phyloP scores from a whole-genome alignment of 495 filamentous ascomycete genomes.

The Acidiella bohemica region DNA sequence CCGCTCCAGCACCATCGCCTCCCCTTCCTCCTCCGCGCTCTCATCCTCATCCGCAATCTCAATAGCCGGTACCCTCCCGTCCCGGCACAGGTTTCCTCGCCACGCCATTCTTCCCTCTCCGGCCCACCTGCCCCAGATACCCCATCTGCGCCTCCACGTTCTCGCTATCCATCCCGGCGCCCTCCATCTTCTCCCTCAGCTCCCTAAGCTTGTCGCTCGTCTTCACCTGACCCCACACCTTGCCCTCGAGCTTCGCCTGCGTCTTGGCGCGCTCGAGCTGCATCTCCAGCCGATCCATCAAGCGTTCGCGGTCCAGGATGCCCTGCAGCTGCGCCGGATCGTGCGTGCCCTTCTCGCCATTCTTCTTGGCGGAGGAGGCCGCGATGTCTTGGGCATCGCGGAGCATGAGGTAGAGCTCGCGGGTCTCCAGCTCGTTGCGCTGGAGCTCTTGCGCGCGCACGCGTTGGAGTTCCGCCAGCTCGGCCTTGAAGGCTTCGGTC shows the following conservation, averaged over 20 bases:
- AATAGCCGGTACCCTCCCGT: slow-evolving; percentile 27
- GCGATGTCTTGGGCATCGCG: slow-evolving; percentile 95
- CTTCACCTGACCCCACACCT: slow-evolving; percentile 69
- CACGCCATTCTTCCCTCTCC: slow-evolving; percentile 9
- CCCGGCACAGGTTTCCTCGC: slow-evolving; percentile 23
- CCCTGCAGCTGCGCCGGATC: slow-evolving; percentile 69
- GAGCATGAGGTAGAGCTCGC: slow-evolving; percentile 96
- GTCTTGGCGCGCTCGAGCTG: slow-evolving; percentile 96
- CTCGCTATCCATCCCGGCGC: slow-evolving; percentile 29
- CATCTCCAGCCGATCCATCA: slow-evolving; percentile 85
- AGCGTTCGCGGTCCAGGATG: slow-evolving; percentile 78
- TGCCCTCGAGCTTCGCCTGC: slow-evolving; percentile 92
- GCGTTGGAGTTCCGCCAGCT: slow-evolving; percentile 74
- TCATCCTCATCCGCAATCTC: slow-evolving; percentile 28
- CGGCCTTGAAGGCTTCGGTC: slow-evolving; percentile 72
- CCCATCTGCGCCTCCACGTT: slow-evolving; percentile 25
- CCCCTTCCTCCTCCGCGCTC: slow-evolving; percentile 30
- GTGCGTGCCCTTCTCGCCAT: slow-evolving; percentile 44
- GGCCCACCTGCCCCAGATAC: slow-evolving; percentile 11
- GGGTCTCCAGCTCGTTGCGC: slow-evolving; percentile 85
- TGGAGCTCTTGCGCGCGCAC: slow-evolving; percentile 85
- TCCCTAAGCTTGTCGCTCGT: slow-evolving; percentile 88
- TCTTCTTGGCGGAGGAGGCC: slow-evolving; percentile 47
- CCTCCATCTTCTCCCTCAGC: slow-evolving; percentile 90
- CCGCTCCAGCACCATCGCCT: slow-evolving; percentile 30